Conservation (phyloP, 2,329 filamentous ascomycete genomes). For the Westerdykella ornata region DNA sequence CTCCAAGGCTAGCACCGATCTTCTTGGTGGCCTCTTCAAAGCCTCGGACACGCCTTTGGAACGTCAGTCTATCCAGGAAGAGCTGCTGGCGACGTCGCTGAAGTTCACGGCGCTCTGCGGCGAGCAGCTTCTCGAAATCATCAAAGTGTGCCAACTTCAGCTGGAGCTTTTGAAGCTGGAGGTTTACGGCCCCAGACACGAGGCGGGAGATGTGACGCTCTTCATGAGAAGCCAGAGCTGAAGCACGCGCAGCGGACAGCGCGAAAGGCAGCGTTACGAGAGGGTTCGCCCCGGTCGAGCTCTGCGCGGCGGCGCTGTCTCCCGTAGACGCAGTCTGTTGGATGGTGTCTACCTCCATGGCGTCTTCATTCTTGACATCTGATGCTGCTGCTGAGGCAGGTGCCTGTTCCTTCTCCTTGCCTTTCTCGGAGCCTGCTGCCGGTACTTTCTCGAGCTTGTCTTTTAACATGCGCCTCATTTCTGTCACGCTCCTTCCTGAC, state of each 20-base stretch:
- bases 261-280: conserved; percentile 77
- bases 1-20: conserved; percentile 27
- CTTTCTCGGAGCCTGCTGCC: conserved; percentile 39
- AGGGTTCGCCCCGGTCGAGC: conserved; percentile 20
- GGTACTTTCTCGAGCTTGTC: conserved; percentile 64
- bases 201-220: conserved; percentile 94
- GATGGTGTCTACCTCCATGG: conserved; percentile 53
- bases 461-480: conserved; percentile 73
- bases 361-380: conserved; percentile 49
- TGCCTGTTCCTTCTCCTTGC: conserved; percentile 54
- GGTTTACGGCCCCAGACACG: conserved; percentile 84
- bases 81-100: conserved; percentile 88
- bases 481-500: conserved; percentile 77
- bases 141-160: conserved; percentile 93
- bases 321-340: conserved; percentile 41
- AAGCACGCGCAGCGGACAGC: conserved; percentile 75
- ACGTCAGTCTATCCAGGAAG: conserved; percentile 83
- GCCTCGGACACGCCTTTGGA: conserved; percentile 79
- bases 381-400: conserved; percentile 43
- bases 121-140: conserved; percentile 87
- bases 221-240: conserved; percentile 87
- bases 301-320: conserved; percentile 26
- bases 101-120: conserved; percentile 85
- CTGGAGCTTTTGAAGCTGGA: conserved; percentile 92
- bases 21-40: conserved; percentile 68